A percentile compares a stretch with the other conserved stretches of the same genome.
phyloP scores from a whole-genome alignment of 805 yeast species.

The Wickerhamiella parazyma region DNA sequence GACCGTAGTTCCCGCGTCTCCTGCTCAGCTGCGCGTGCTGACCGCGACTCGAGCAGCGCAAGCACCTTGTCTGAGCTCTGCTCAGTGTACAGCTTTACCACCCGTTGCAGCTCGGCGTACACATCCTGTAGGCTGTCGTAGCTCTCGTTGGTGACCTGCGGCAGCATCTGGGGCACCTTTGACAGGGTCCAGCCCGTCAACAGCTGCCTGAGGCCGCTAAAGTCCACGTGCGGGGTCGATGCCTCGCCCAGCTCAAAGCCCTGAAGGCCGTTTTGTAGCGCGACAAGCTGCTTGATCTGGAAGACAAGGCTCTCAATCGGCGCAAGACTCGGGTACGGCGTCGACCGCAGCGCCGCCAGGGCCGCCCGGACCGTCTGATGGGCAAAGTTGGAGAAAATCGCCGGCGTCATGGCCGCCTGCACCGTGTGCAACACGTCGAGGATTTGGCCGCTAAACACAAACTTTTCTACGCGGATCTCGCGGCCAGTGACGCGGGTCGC shows the following conservation, averaged over 20 bases:
- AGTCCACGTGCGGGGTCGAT: conserved; percentile 58
- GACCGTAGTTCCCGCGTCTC: conserved; percentile 33
- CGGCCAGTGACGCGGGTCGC: conserved; percentile 52
- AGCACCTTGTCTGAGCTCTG: conserved; percentile 38
- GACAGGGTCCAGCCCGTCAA: conserved; percentile 27
- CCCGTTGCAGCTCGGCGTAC: conserved; percentile 54
- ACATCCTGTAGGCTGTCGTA: conserved; percentile 66
- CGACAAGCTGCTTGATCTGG: conserved; percentile 55
- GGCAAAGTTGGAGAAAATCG: conserved; percentile 76
- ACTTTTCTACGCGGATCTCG: conserved; percentile 33
- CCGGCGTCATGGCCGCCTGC: conserved; percentile 61
- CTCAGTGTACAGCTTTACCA: conserved; percentile 56
- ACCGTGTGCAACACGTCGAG: conserved; percentile 59
- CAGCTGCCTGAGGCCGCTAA: conserved; percentile 57
- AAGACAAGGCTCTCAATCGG: conserved; percentile 47
- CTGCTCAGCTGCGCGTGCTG: conserved; percentile 22
- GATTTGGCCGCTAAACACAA: conserved; percentile 28
- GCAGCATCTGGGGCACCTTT: conserved; percentile 30
- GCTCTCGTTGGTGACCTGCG: conserved; percentile 68
- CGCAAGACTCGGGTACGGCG: conserved; percentile 30
- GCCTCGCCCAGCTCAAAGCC: conserved; percentile 71
- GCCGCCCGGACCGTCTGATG: conserved; percentile 75
- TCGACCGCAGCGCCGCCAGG: conserved; percentile 32
- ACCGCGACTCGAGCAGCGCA: conserved; percentile 30
- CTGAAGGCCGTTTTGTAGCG: conserved; percentile 54